Evolutionary conservation across 1,284 basidiomycete genomes (phyloP).

Genomic region (Peniophora sp.): DNA sequence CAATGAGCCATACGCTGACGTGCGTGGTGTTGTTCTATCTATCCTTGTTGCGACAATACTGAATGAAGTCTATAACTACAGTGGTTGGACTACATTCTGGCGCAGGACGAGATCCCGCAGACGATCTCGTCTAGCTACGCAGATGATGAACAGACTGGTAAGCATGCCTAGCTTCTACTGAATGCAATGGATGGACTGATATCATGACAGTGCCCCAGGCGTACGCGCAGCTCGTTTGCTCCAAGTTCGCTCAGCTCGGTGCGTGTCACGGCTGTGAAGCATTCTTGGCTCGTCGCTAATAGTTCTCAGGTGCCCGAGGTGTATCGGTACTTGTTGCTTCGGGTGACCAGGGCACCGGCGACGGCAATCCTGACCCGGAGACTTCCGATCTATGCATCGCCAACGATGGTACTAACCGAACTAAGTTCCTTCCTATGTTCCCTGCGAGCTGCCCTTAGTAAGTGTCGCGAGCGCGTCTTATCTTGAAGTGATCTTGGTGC

Average conservation of each 20-base stretch:
- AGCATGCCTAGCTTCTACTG: constrained; percentile 2
- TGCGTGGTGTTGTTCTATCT: constrained; percentile 35
- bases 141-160: constrained; percentile 62
- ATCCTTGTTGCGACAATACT: too few relatives aligned
- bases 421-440: constrained; percentile 54
- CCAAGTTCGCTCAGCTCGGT: constrained; percentile 57
- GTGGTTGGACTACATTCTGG: constrained; percentile 49
- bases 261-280: constrained; percentile 7
- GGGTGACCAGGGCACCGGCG: constrained; percentile 68
- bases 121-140: constrained; percentile 60
- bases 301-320: constrained; percentile 48
- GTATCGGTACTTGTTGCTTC: constrained; percentile 54
- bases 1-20: constrained; percentile 61
- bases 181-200: not conserved
- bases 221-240: constrained; percentile 58
- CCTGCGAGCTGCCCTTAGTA: constrained; percentile 47
- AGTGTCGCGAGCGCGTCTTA: constrained; percentile 15
- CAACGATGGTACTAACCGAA: constrained; percentile 49
- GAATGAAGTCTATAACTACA: too few relatives aligned
- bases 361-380: constrained; percentile 38
- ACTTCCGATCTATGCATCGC: constrained; percentile 43
- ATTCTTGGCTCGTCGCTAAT: not conserved
- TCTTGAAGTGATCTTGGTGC: not conserved
- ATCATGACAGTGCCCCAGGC: constrained; percentile 39
- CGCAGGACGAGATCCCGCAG: constrained; percentile 33